Base-by-base conservation (phyloP, 108 stramenopile genomes). In the Nitzschia inconspicua region DNA sequence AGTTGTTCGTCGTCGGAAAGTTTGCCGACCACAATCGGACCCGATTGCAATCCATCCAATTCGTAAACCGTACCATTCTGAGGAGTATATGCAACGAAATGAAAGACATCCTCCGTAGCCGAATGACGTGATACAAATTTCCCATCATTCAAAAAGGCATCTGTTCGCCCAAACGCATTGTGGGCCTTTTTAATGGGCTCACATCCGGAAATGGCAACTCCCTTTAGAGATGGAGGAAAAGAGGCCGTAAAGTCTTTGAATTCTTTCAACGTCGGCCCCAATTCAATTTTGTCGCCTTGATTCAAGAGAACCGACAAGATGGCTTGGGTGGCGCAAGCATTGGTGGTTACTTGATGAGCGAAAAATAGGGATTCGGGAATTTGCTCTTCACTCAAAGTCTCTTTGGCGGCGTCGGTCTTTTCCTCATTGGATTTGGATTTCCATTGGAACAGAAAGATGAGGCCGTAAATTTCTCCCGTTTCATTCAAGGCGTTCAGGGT, bases 361-460 rank as follows among this genome's bases (percentile, higher is more conserved):
- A 95, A 97, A 57, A 92, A 95, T 7, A 97, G 58, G 19, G 51
- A 65, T 11, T 65, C 55, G 5, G 89, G 89, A 42, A 67, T 64
- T 37, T 86, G 81, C 10, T 74, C 72, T 49, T 68, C 77, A 4
- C 74, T 60, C 52, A 70, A 39, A 11, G 47, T 31, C 6, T 35
- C 42, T 18, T 48, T 48, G 23, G 35, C 41, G 11, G 27, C 20
- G 44, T 31, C 23, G n/a, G 26, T 34, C 10, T 44, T 27, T 10
- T 16, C 10, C 35, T 59, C 47, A 47, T 60, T 14, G 43, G 49
- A 30, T 35, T 71, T 78, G 53, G 57, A 29, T 57, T 71, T 70
- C 91, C 91, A 97, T 70, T 94, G 94, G 84, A 97, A 95, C 24
- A 97, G 68, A 66, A 97, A 95, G 30, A 97, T 85, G 7, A 97